Evolutionary conservation across 1,284 basidiomycete species (phyloP).

Genomic region (Cryptococcus sp.): DNA sequence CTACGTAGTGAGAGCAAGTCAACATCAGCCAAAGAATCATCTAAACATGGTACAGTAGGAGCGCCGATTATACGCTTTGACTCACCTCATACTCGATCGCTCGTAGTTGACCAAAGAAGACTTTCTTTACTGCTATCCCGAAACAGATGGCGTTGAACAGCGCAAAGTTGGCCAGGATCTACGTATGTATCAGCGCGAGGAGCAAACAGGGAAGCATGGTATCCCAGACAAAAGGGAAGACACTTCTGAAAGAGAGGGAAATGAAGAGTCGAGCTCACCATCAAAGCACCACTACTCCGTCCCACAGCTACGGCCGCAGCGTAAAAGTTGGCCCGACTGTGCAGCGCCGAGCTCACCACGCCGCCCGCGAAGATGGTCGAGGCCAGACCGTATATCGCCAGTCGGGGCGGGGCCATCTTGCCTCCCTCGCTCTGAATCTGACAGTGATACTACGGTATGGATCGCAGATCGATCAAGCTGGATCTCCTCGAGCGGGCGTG

Average conservation of each 20-base stretch:
- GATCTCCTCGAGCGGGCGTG: not conserved
- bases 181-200: not conserved
- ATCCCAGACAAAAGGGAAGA: too few relatives aligned
- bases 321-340: conserved; percentile 89
- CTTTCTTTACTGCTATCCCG: conserved; percentile 74
- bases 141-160: conserved; percentile 73
- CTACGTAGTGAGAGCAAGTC: conserved; percentile 53
- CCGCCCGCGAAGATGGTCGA: conserved; percentile 71
- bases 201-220: not conserved
- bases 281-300: conserved; percentile 81
- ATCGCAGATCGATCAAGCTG: not conserved
- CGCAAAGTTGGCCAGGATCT: conserved; percentile 93
- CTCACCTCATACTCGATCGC: conserved; percentile 88
- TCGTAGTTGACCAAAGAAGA: conserved; percentile 90
- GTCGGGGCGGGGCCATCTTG: conserved; percentile 34
- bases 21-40: not conserved
- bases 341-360: conserved; percentile 75
- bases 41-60: not conserved
- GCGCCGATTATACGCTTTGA: conserved; percentile 1
- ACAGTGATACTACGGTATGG: not conserved
- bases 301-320: conserved; percentile 89
- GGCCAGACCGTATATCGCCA: conserved; percentile 68
- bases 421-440: not conserved
- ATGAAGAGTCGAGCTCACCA: conserved; percentile 63
- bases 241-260: not conserved